Percentiles rank a stretch among this genome's conserved stretches.
Evolutionary conservation across 805 yeast species (phyloP).

Genomic region (Saccharomycopsis sp.): DNA sequence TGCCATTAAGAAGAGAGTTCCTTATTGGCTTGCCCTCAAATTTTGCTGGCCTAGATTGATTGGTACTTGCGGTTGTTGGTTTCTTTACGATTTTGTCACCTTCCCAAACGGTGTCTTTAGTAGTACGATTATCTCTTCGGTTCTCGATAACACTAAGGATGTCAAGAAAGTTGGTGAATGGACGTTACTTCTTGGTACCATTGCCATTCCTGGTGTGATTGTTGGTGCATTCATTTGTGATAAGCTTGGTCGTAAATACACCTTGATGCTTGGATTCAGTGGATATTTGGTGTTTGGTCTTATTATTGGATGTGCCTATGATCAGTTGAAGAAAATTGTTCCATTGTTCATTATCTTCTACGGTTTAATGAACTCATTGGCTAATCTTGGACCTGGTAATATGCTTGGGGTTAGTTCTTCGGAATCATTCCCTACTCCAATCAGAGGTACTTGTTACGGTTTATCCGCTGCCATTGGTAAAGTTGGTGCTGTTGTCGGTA

Average conservation of each 20-base stretch:
- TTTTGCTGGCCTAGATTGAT: constrained; percentile 63
- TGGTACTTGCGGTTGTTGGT: constrained; percentile 75
- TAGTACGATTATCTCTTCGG: constrained; percentile 50
- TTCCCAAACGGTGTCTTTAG: constrained; percentile 75
- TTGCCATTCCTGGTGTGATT: constrained; percentile 68
- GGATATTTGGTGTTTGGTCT: constrained; percentile 70
- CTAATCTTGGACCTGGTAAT: constrained; percentile 77
- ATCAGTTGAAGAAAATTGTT: constrained; percentile 47
- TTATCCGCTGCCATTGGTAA: constrained; percentile 75
- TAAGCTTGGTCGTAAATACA: constrained; percentile 61
- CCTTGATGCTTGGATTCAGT: constrained; percentile 61
- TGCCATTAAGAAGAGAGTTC: constrained; percentile 53
- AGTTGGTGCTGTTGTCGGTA: constrained; percentile 81
- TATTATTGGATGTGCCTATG: constrained; percentile 60
- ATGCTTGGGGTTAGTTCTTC: constrained; percentile 62
- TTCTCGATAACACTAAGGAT: constrained; percentile 35
- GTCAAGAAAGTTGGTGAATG: constrained; percentile 63
- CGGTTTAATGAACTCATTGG: constrained; percentile 63
- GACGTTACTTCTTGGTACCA: constrained; percentile 57
- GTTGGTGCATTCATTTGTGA: constrained; percentile 64
- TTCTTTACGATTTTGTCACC: constrained; percentile 72
- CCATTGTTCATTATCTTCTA: constrained; percentile 65
- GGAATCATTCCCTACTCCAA: constrained; percentile 69
- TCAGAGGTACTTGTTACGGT: constrained; percentile 72
- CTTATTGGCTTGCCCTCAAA: constrained; percentile 52